Percentiles rank a stretch among this genome's conserved stretches.
Evolutionary conservation across 148 eudicot genomes (phyloP).

Genomic region (Vaccinium vitisidaea): DNA sequence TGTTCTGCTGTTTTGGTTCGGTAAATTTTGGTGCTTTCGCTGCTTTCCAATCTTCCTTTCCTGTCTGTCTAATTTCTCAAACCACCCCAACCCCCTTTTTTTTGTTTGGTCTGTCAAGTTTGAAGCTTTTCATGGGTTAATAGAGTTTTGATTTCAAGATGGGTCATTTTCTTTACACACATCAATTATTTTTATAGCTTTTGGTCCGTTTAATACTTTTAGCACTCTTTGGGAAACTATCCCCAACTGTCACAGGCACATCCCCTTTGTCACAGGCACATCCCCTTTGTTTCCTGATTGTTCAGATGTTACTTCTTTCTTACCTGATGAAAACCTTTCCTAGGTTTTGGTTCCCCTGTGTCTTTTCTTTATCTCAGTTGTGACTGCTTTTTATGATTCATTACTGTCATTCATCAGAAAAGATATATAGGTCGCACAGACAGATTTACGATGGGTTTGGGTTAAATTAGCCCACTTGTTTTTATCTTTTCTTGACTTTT

Average conservation of each 20-base stretch:
- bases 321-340: background rate
- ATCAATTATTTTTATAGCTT: too few relatives aligned
- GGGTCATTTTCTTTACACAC: too few relatives aligned
- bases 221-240: too few relatives aligned
- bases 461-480: background rate
- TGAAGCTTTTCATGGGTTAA: slow-evolving; percentile 7
- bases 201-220: too few relatives aligned
- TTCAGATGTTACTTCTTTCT: background rate
- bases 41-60: slow-evolving; percentile 10
- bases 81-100: background rate
- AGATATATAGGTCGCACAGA: background rate
- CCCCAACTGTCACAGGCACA: slow-evolving; percentile 19
- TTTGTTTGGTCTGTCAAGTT: slow-evolving; percentile 14
- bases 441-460: background rate
- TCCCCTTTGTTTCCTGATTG: background rate
- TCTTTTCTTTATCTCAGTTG: slow-evolving; percentile 20
- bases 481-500: background rate
- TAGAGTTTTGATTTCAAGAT: too few relatives aligned
- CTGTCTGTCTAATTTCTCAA: slow-evolving; percentile 11
- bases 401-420: background rate
- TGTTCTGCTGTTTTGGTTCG: background rate
- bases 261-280: slow-evolving; percentile 1
- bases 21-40: slow-evolving; percentile 14
- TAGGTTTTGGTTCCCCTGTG: slow-evolving; percentile 5
- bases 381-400: background rate